phyloP scores from a whole-genome alignment of 805 yeast species.

The Myxozyma melibiosi region DNA sequence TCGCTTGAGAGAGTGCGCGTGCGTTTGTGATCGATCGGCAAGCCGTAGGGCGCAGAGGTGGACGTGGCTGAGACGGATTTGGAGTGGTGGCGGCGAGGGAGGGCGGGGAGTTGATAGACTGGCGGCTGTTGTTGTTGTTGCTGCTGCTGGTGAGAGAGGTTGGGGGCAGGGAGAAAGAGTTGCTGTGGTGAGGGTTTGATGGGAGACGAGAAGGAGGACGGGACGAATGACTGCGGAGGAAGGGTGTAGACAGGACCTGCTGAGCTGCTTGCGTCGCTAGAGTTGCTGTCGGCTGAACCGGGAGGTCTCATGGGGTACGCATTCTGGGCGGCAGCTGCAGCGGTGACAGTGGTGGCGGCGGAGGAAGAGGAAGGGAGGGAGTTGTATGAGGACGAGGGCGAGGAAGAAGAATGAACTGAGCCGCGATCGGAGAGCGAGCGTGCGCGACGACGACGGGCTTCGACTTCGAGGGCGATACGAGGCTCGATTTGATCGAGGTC shows the following conservation, averaged over 20 bases:
- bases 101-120: no score
- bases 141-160: neutral
- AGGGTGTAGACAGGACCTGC: neutral
- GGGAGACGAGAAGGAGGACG: conserved; percentile 8
- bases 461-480: conserved; percentile 34
- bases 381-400: conserved; percentile 3
- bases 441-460: conserved; percentile 6
- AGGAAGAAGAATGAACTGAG: neutral
- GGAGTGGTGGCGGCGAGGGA: conserved; percentile 5
- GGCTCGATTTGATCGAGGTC: conserved; percentile 45
- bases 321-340: no score
- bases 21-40: conserved; percentile 14
- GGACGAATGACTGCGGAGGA: neutral
- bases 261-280: neutral
- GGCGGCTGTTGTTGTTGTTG: no score
- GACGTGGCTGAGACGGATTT: neutral
- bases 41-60: neutral
- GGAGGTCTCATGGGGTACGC: neutral
- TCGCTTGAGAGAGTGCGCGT: conserved; percentile 23
- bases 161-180: neutral
- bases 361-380: neutral
- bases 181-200: neutral
- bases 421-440: neutral
- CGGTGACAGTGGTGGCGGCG: neutral
- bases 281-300: neutral